Base-by-base conservation (phyloP, 495 filamentous ascomycete genomes). In the Schizothecium vesticola region DNA sequence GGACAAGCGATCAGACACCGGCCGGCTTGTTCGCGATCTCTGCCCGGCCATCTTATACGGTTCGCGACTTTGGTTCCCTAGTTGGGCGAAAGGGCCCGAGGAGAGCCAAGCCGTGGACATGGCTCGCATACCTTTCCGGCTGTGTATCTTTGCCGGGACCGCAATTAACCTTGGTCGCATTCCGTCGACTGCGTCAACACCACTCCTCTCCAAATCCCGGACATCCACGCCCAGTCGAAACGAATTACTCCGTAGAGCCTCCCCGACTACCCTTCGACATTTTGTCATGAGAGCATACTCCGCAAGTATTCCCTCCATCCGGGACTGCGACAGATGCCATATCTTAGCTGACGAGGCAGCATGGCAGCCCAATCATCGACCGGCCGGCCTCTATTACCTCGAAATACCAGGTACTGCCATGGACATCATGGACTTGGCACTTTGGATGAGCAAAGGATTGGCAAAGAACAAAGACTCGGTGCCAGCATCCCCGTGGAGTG, bases 341-440 rank as follows among this genome's bases (percentile, higher is more conserved):
- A 63, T 61, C 28, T 59, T 58, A 22, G 43, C 43, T 51, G 43
- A 51, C 19, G 43, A 51, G 43, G 43, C 16, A n/a, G 16, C 16
- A n/a, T 8, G 19, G 43, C 2, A 51, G 43, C 43, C 43, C 7
- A n/a, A 51, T 51, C 43, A 51, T 51, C 6, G 43, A n/a, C 43
- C 43, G 43, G 16, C 43, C 19, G 43, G n/a, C 19, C 43, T 51
- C 19, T 6, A 51, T 51, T 1, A 51, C 19, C 19, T 51, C 16
- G 43, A n/a, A 28, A 51, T 67, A 65, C 65, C 62, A 70, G 61
- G 69, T 71, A 56, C 65, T 63, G 33, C 56, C 29, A 25, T 62
- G 55, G 19, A 23, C 28, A 31, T 63, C 0, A 43, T 8, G 19
- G 51, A 64, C 75, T 78, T 78, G 76, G 76, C 76, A 77, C 72